A percentile compares a stretch with the other conserved stretches of the same genome.
phyloP scores from a whole-genome alignment of 148 eudicot species.

The Fagopyrum homotropicum region DNA sequence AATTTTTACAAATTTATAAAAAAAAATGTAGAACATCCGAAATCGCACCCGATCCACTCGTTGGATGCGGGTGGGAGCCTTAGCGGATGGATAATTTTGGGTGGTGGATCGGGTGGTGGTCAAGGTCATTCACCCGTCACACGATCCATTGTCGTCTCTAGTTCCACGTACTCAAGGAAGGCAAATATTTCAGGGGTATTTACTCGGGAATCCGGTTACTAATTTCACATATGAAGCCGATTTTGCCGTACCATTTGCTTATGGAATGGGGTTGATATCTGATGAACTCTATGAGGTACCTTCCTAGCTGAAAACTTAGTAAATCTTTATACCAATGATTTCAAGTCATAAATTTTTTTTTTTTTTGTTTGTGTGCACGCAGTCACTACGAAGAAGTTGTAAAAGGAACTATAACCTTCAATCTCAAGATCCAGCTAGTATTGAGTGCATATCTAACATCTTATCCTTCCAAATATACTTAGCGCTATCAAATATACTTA shows the following conservation, averaged over 20 bases:
- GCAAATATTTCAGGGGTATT: conserved; percentile 24
- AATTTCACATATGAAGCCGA: conserved; percentile 14
- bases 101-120: too few species aligned
- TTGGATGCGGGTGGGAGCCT: too few species aligned
- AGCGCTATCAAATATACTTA: too few species aligned
- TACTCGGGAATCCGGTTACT: conserved; percentile 32
- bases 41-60: too few species aligned
- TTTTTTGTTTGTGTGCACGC: background rate
- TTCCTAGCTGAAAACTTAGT: background rate
- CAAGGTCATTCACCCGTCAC: too few species aligned
- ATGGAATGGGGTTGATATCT: conserved; percentile 45
- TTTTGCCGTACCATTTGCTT: conserved; percentile 23
- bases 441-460: conserved; percentile 17
- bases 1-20: too few species aligned
- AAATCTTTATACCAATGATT: too few species aligned
- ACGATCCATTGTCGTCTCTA: too few species aligned
- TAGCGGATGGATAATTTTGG: too few species aligned
- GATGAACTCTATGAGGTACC: conserved; percentile 24
- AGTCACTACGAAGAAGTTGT: conserved; percentile 29
- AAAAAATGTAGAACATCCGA: too few species aligned
- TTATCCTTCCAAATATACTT: conserved; percentile 5
- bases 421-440: conserved; percentile 17
- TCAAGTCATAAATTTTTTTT: too few species aligned
- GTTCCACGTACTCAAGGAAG: background rate
- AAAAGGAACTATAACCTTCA: conserved; percentile 19